Evolutionary conservation across 2,329 filamentous ascomycete species (phyloP), one percentile per base, ranked within the genome.

Genomic region (Pseudocercospora eumusae): DNA sequence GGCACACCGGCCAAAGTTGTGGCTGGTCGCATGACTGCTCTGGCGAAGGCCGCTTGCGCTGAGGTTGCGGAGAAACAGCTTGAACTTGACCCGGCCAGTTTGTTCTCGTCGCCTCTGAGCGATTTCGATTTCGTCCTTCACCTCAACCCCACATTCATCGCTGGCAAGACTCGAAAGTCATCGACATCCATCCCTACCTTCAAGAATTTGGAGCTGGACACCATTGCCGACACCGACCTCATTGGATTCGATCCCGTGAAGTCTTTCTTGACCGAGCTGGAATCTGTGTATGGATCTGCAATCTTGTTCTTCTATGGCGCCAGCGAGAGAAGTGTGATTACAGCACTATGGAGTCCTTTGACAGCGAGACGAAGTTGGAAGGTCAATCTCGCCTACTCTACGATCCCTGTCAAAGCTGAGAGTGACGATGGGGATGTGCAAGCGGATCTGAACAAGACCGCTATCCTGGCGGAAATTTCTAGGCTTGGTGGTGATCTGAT

Each of bases 51-150:
- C 2, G 92, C 91, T 10, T 84, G 84, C 71, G 85, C 84, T 56
- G 74, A 89, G 10, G 78, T 76, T n/a, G 60, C 25, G 2, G 60
- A 65, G 25, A 66, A 73, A 49, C 64, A 65, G 25, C 28, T 74
- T 1, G 56, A 62, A 5, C 71, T 79, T 1, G 70, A 88, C 53
- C 76, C 83, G 1, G 78, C 80, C 31, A 75, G 79, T 1, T 81
- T 98, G 8, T 98, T 98, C 77, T 80, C 84, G n/a, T 82, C 89
- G 2, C 85, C 88, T 0, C 80, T 91, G 5, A 76, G 77, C 9
- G 92, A 96, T 67, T 99, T 93, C 75, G 92, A 98, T 74, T 88
- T 98, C 66, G 79, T 93, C n/a, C 80, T 99, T 59, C 85, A 88
- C 71, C 79, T 98, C 20, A 84, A 85, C 50, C 77, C 82, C 0